phyloP scores from a whole-genome alignment of 148 eudicot genomes.

The Pharnaceum exiguum region DNA sequence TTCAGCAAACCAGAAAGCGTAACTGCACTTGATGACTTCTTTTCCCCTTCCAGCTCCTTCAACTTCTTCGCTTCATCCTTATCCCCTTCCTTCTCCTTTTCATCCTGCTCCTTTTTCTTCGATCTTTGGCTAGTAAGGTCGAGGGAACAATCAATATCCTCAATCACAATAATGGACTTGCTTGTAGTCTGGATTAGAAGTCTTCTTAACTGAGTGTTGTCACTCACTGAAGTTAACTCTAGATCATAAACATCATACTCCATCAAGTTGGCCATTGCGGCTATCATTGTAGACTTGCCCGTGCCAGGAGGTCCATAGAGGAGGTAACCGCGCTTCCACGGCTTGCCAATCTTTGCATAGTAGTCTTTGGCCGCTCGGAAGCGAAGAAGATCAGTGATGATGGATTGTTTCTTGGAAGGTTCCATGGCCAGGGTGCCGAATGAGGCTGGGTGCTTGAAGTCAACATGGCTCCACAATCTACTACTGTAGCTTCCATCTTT shows the following conservation, averaged over 20 bases:
- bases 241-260: background rate
- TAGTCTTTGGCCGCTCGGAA: constrained; percentile 14
- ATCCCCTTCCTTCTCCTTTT: background rate
- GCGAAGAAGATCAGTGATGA: constrained; percentile 16
- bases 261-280: background rate
- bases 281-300: background rate
- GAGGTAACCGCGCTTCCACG: background rate
- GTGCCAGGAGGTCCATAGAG: constrained; percentile 1
- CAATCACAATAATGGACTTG: background rate
- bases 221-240: background rate
- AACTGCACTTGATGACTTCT: background rate
- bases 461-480: constrained; percentile 21
- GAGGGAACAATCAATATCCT: background rate
- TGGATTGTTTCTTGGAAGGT: constrained; percentile 16
- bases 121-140: background rate
- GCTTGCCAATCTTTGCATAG: constrained; percentile 6
- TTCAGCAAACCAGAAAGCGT: too few relatives aligned
- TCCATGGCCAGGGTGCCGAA: constrained; percentile 28
- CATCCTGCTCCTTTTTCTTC: too few relatives aligned
- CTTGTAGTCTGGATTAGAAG: background rate
- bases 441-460: constrained; percentile 24
- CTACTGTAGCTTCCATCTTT: background rate
- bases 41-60: background rate
- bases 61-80: background rate
- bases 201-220: background rate